Percentiles rank a stretch among this genome's conserved stretches.
phyloP scores from a whole-genome alignment of 148 eudicot species.

The Vaccinium vitisidaea region DNA sequence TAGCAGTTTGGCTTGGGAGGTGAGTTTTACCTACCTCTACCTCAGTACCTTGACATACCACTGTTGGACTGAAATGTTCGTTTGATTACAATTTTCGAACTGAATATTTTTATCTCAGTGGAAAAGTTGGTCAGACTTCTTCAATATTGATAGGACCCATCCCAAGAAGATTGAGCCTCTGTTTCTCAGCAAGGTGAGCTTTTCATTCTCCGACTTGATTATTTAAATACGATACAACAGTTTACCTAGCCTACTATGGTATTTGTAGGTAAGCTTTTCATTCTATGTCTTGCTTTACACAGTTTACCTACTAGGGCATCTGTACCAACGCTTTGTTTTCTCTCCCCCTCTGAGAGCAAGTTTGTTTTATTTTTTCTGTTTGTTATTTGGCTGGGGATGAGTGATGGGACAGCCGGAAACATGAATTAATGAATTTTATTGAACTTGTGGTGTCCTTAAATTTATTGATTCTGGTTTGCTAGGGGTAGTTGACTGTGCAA shows the following conservation, averaged over 20 bases:
- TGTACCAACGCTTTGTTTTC: background rate
- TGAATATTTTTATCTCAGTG: slow-evolving; percentile 43
- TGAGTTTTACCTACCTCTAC: slow-evolving; percentile 24
- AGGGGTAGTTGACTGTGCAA: background rate
- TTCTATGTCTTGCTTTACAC: background rate
- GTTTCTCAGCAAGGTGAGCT: slow-evolving; percentile 75
- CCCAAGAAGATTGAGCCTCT: slow-evolving; percentile 85
- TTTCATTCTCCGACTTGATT: slow-evolving; percentile 12
- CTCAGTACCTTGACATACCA: background rate
- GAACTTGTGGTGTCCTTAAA: background rate
- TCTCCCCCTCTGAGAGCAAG: background rate
- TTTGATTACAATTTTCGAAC: slow-evolving; percentile 9
- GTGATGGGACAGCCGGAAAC: background rate
- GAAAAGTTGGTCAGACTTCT: slow-evolving; percentile 81
- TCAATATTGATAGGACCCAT: slow-evolving; percentile 72
- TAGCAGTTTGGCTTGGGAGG: slow-evolving; percentile 76
- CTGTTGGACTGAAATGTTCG: slow-evolving; percentile 6
- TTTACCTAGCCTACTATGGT: background rate
- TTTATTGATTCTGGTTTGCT: background rate
- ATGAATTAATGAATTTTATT: background rate
- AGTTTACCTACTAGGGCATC: background rate
- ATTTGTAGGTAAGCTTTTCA: background rate
- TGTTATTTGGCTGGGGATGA: background rate
- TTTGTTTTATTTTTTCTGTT: background rate
- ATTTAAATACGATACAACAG: background rate